These are phyloP conservation scores for Hypsizygus marmoreus DNA, from an alignment of 768 basidiomycete genomes.

Conservation along the genomic window DNA sequence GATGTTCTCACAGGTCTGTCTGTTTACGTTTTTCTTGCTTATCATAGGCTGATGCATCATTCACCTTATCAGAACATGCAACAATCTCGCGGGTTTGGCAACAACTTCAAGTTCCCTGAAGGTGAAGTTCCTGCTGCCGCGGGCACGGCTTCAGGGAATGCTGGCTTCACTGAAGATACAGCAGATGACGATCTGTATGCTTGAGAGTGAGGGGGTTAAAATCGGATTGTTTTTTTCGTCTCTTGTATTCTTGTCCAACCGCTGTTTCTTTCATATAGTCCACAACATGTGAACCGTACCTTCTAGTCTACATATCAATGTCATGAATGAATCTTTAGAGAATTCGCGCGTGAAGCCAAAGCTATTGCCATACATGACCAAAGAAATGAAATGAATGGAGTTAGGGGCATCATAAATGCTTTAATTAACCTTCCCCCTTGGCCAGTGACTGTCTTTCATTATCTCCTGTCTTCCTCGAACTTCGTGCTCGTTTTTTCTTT, in stretches of 20 bases:
- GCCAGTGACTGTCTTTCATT: neutral
- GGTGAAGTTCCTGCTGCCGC: constrained; percentile 44
- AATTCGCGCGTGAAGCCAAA: constrained; percentile 6
- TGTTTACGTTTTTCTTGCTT: constrained; percentile 6
- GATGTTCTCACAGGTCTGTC: constrained; percentile 86
- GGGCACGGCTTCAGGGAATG: constrained; percentile 54
- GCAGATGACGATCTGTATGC: constrained; percentile 94
- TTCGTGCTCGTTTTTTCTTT: constrained; percentile 8
- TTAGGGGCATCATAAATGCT: neutral
- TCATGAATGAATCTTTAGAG: constrained; percentile 8
- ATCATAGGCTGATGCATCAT: constrained; percentile 12
- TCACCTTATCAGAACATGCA: constrained; percentile 68
- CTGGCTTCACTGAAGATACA: constrained; percentile 82
- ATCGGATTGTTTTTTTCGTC: constrained; percentile 5
- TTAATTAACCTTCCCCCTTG: neutral
- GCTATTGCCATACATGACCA: constrained; percentile 9
- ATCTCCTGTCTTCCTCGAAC: neutral
- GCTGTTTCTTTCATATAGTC: too few species aligned
- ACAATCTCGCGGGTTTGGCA: constrained; percentile 90
- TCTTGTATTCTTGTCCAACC: too few species aligned
- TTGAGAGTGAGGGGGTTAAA: constrained; percentile 34
- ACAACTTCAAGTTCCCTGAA: constrained; percentile 99
- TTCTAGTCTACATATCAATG: too few species aligned
- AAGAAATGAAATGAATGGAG: constrained; percentile 5
- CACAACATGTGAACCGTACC: too few species aligned